These are phyloP conservation scores for Kodamaea laetipori DNA, from an alignment of 805 yeast species.

Conservation along the genomic window DNA sequence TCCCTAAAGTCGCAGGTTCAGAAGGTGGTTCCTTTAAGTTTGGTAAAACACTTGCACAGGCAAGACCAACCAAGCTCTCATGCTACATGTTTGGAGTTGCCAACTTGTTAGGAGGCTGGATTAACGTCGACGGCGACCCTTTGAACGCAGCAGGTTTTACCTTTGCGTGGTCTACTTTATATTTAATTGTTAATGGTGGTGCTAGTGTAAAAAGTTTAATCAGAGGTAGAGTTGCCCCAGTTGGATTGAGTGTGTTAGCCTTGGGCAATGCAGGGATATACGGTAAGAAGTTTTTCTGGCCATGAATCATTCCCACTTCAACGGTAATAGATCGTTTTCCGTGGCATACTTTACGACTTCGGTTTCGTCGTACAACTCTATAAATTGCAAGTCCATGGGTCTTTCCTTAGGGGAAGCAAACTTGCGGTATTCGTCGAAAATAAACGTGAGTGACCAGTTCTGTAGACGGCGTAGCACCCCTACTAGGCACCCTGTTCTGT, in stretches of 20 bases:
- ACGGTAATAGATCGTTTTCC: slow-evolving; percentile 61
- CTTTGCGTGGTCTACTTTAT: slow-evolving; percentile 79
- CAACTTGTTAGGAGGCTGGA: slow-evolving; percentile 67
- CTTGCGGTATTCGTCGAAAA: slow-evolving; percentile 91
- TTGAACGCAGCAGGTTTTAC: slow-evolving; percentile 79
- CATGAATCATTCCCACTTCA: slow-evolving; percentile 55
- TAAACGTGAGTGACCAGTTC: slow-evolving; percentile 90
- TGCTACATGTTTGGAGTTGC: slow-evolving; percentile 63
- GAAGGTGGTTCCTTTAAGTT: slow-evolving; percentile 25
- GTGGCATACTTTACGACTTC: slow-evolving; percentile 59
- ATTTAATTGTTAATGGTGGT: slow-evolving; percentile 68
- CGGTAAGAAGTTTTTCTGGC: slow-evolving; percentile 68
- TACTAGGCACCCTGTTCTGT: slow-evolving; percentile 93
- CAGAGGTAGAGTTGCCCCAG: slow-evolving; percentile 63
- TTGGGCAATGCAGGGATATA: slow-evolving; percentile 63
- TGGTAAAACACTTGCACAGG: slow-evolving; percentile 20
- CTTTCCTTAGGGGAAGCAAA: slow-evolving; percentile 95
- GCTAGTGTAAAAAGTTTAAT: slow-evolving; percentile 54
- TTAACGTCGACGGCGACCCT: slow-evolving; percentile 74
- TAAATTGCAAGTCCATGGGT: slow-evolving; percentile 93
- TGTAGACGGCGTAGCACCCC: slow-evolving; percentile 90
- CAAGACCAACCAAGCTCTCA: slow-evolving; percentile 40
- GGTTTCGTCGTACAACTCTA: slow-evolving; percentile 78
- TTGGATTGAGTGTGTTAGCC: slow-evolving; percentile 60
- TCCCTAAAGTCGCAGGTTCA: slow-evolving; percentile 12